Conservation (phyloP, 2,329 filamentous ascomycete genomes). For the Thelonectria rubi region DNA sequence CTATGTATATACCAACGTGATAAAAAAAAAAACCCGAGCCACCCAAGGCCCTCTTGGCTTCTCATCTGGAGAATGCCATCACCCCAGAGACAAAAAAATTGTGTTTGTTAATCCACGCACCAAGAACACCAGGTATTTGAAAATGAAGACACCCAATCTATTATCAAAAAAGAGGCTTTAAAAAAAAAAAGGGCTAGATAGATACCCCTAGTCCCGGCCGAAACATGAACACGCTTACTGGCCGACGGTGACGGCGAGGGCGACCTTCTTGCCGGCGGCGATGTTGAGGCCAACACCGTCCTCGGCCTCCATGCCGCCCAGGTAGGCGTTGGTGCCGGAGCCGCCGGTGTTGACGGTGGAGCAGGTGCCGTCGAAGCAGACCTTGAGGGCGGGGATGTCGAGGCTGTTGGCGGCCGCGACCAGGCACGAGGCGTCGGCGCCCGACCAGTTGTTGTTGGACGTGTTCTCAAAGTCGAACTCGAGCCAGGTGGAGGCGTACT, state of each 20-base stretch:
- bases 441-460: slow-evolving; percentile 59
- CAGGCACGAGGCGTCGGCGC: slow-evolving; percentile 61
- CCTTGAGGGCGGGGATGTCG: slow-evolving; percentile 48
- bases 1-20: slow-evolving; percentile 36
- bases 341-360: slow-evolving; percentile 51
- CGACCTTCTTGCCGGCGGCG: slow-evolving; percentile 38
- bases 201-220: background rate
- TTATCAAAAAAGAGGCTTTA: slow-evolving; percentile 2
- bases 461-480: slow-evolving; percentile 60
- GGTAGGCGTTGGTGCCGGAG: slow-evolving; percentile 51
- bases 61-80: slow-evolving; percentile 22
- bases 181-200: background rate
- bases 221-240: slow-evolving; percentile 26
- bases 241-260: slow-evolving; percentile 47
- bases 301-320: slow-evolving; percentile 46
- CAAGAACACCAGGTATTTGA: slow-evolving; percentile 25
- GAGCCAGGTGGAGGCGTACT: slow-evolving; percentile 57
- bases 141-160: slow-evolving; percentile 25
- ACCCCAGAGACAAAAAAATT: slow-evolving; percentile 23
- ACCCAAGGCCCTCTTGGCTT: slow-evolving; percentile 24
- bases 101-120: slow-evolving; percentile 18
- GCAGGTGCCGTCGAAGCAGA: slow-evolving; percentile 54
- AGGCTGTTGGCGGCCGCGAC: slow-evolving; percentile 50
- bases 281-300: slow-evolving; percentile 56
- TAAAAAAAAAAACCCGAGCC: slow-evolving; percentile 35